Percentiles rank a stretch among this genome's conserved stretches.
Evolutionary conservation across 2,329 filamentous ascomycete species (phyloP).

Genomic region (Xylariaceae sp.): DNA sequence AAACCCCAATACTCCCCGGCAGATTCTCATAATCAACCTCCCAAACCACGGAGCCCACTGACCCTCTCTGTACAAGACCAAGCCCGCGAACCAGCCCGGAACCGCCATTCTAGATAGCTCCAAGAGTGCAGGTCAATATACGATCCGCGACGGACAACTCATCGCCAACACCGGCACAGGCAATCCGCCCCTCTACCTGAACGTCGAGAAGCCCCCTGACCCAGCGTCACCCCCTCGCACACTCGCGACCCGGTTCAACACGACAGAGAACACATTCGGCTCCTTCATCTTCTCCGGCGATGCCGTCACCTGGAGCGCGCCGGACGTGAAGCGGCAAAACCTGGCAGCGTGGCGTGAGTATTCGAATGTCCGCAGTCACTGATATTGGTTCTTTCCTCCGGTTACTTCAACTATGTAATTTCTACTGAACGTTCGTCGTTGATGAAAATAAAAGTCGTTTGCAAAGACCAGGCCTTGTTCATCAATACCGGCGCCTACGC

Average conservation of each 20-base stretch:
- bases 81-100: slow-evolving; percentile 38
- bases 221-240: slow-evolving; percentile 37
- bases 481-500: slow-evolving; percentile 56
- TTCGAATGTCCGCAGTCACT: too few relatives aligned
- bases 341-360: slow-evolving; percentile 47
- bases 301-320: slow-evolving; percentile 48
- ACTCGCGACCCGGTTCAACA: slow-evolving; percentile 47
- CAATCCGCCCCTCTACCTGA: slow-evolving; percentile 37
- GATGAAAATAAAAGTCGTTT: too few relatives aligned
- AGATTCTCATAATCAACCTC: too few relatives aligned
- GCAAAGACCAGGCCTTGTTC: slow-evolving; percentile 45
- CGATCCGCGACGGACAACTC: slow-evolving; percentile 51
- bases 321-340: slow-evolving; percentile 48
- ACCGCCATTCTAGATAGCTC: slow-evolving; percentile 34
- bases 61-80: too few relatives aligned
- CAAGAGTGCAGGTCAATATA: slow-evolving; percentile 54
- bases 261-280: slow-evolving; percentile 48
- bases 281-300: slow-evolving; percentile 56
- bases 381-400: too few relatives aligned
- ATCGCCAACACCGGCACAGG: slow-evolving; percentile 38
- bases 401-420: too few relatives aligned
- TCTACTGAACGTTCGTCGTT: too few relatives aligned
- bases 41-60: too few relatives aligned
- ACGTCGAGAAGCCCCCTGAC: slow-evolving; percentile 42
- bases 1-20: not conserved